Base-by-base conservation (phyloP, 805 yeast species). In the Kodamaea restingae region DNA sequence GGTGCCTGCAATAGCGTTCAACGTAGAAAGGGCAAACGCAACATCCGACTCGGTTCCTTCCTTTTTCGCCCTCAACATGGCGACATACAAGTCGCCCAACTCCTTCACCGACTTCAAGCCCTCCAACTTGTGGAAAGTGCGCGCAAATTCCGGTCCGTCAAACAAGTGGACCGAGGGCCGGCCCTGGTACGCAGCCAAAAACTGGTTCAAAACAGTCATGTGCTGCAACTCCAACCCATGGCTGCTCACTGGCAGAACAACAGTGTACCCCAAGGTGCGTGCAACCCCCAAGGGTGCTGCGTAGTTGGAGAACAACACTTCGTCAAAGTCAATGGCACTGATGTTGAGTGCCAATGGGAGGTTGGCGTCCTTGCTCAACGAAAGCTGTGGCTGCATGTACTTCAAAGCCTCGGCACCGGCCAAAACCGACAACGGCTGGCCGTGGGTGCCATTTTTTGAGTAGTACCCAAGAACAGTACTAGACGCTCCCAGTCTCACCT, bases 401-500 rank as follows among this genome's bases (percentile, higher is more conserved):
- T 75, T 67, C 56, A 88, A 70, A 20, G 88, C 80, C 45, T 78
- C 76, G 21, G 87, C 76, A 30, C 90, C 81, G 34, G 81, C 71
- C 27, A 90, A 56, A 38, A 45, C 81, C 69, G 53, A 73, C 45
- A 58, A 51, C 18, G 60, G 73, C 27, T 68, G 66, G 27, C 61
- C 60, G 33, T 53, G 54, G 35, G 65, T 56, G 7, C 63, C 63
- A 39, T 52, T 49, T 35, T 52, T 54, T 31, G 55, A 46, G 39
- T 77, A 60, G 63, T 81, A 90, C 27, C 96, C 97, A 36, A 85
- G 66, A 33, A 91, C 73, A 18, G 85, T 76, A 45, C 79, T 73
- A 33, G 91, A 86, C 22, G 96, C 93, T 51, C 96, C 97, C 2
- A 83, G 68, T 58, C 95, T 79, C 41, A 86, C 76, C 54, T 88